A percentile compares a stretch with the other conserved stretches of the same genome.
Evolutionary conservation across 108 stramenopile species (phyloP).

Genomic region (Skeletonema marinoi): DNA sequence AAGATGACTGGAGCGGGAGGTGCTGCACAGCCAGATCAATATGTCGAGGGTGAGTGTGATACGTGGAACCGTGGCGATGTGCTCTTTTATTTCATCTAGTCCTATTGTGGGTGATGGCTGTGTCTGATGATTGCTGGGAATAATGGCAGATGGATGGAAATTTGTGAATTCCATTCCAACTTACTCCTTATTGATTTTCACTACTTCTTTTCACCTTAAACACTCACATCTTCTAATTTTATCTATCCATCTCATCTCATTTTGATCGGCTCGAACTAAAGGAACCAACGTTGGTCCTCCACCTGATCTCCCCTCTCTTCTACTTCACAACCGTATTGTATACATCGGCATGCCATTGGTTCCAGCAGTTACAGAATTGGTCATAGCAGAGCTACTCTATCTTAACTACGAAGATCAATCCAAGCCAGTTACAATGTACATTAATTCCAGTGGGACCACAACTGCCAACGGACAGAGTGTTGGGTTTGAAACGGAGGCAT

Average conservation of each 20-base stretch:
- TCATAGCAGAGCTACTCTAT: slow-evolving; percentile 95
- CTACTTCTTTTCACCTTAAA: background rate
- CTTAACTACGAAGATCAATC: slow-evolving; percentile 91
- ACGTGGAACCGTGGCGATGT: slow-evolving; percentile 12
- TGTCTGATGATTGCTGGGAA: background rate
- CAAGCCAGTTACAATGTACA: slow-evolving; percentile 97
- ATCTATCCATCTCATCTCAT: background rate
- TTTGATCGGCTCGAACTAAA: slow-evolving; percentile 11
- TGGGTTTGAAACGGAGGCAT: slow-evolving; percentile 98
- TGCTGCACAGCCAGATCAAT: slow-evolving; percentile 20
- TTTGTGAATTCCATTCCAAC: background rate
- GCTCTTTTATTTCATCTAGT: background rate
- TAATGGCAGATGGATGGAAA: background rate
- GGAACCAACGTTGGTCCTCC: slow-evolving; percentile 94
- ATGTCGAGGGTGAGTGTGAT: slow-evolving; percentile 20
- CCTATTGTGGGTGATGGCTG: background rate
- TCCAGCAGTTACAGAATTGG: slow-evolving; percentile 94
- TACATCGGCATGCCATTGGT: slow-evolving; percentile 99
- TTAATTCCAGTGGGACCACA: slow-evolving; percentile 94
- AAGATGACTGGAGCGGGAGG: slow-evolving; percentile 25
- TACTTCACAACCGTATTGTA: slow-evolving; percentile 97
- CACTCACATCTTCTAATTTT: background rate
- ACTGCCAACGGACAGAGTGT: slow-evolving; percentile 89
- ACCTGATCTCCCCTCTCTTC: slow-evolving; percentile 97
- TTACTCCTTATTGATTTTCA: background rate